A percentile compares a stretch with the other conserved stretches of the same genome.
These are phyloP conservation scores for Boletus rubescentipes DNA, from an alignment of 768 basidiomycete species.

Conservation along the genomic window DNA sequence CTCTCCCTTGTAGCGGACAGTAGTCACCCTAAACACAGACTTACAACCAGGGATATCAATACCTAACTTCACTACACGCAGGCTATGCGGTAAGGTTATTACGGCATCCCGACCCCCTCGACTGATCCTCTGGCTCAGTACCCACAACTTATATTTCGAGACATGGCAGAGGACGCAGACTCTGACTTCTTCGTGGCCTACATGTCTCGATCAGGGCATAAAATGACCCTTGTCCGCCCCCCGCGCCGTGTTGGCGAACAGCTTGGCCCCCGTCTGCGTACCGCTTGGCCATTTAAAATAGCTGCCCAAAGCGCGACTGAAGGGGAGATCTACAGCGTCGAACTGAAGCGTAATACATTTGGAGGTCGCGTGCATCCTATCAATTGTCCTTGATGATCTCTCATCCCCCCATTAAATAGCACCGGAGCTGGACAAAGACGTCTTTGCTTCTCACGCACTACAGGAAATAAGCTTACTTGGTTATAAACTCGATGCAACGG, in stretches of 20 bases:
- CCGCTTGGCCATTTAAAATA: constrained; percentile 43
- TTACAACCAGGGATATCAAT: constrained; percentile 63
- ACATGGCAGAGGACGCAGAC: constrained; percentile 44
- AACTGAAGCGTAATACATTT: constrained; percentile 46
- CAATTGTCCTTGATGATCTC: neutral
- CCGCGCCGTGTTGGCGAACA: constrained; percentile 39
- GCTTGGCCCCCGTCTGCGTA: constrained; percentile 40
- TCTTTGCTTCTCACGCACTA: constrained; percentile 63
- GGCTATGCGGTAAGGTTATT: constrained; percentile 45
- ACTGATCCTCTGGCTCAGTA: constrained; percentile 36
- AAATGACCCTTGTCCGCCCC: constrained; percentile 45
- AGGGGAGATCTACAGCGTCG: constrained; percentile 53
- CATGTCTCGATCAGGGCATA: constrained; percentile 60
- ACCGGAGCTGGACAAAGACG: constrained; percentile 46
- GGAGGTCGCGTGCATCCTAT: constrained; percentile 27
- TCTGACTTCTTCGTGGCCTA: constrained; percentile 65
- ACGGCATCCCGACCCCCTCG: constrained; percentile 11
- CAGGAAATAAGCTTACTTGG: constrained; percentile 56
- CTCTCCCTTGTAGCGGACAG: constrained; percentile 4
- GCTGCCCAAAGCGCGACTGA: constrained; percentile 44
- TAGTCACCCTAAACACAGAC: constrained; percentile 9
- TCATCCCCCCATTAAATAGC: constrained; percentile 26
- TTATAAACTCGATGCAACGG: constrained; percentile 63
- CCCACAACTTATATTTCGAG: constrained; percentile 69
- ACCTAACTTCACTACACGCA: constrained; percentile 59